Base-by-base conservation (phyloP, 176 grass and related monocot genomes). In the Carex littledalei region DNA sequence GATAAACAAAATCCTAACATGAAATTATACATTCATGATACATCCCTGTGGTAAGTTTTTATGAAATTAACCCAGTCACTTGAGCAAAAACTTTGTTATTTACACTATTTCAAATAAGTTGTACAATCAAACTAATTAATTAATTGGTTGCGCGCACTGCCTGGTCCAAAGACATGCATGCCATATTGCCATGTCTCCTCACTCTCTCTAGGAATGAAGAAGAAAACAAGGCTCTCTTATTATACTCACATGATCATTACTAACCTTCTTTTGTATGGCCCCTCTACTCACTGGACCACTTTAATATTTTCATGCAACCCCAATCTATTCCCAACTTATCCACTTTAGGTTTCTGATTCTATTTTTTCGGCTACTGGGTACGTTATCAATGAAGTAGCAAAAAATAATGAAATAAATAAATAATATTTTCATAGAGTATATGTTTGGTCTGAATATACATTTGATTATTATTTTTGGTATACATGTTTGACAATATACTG, bases 241-340 rank as follows among this genome's bases (percentile, higher is more conserved):
- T 87, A 69, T 66, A 71, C 76, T 92, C 93, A 95, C 93, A 95
- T 85, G 91, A 91, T 89, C 64, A 68, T 74, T 88, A 67, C 61
- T 72, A 10, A 47, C 88, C 52, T 9, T 13, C 75, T 45, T 82
- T 31, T 8, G n/a, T 74, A 87, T 82, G 79, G 67, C 53, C 58
- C 81, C 37, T 83, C 56, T 64, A 50, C 45, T 32, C 12, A 37
- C 62, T 89, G 87, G 84, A 89, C 84, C 87, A 89, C 63, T 53
- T 76, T 53, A 11, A 81, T 81, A 61, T 58, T 34, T 50, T 41
- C 35, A 82, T 65, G 60, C 58, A 74, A 21, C 41, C 77, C 58
- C 74, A 34, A 69, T 50, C 69, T 61, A 59, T 15, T 79, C n/a
- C 60, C 14, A 43, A 22, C 32, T 67, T 82, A 64, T 82, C 78